Evolutionary conservation across 306 rosid genomes (phyloP).

Genomic region (Cucurbita moschata): DNA sequence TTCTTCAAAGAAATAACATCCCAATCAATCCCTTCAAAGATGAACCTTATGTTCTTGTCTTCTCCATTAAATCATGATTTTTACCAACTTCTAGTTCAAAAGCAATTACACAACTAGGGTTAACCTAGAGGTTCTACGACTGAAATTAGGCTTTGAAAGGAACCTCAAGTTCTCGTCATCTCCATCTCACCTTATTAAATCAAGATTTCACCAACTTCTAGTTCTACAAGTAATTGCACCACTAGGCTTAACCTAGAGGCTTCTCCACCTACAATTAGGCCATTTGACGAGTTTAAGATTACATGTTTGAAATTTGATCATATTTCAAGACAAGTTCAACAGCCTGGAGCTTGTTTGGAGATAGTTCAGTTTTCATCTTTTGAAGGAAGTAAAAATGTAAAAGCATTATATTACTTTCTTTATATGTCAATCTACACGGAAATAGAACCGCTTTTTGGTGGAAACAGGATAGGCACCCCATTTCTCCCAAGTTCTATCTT

Average conservation of each 20-base stretch:
- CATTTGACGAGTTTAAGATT: background rate
- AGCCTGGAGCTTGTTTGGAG: background rate
- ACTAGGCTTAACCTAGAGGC: background rate
- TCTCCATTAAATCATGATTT: background rate
- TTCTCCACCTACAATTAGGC: background rate
- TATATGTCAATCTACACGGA: background rate
- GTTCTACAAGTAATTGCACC: background rate
- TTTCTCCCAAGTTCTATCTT: background rate
- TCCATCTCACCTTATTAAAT: background rate
- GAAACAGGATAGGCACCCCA: background rate
- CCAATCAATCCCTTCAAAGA: background rate
- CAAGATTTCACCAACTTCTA: background rate
- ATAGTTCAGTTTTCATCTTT: background rate
- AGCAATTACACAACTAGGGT: too few relatives aligned
- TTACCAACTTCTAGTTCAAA: too few relatives aligned
- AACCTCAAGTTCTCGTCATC: too few relatives aligned
- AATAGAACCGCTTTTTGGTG: background rate
- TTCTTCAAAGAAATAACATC: background rate
- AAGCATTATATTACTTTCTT: background rate
- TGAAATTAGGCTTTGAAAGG: too few relatives aligned
- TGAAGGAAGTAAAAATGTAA: background rate
- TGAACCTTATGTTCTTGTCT: background rate
- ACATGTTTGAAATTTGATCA: background rate
- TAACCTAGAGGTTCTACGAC: too few relatives aligned
- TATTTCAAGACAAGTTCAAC: too few relatives aligned